Percentiles rank a stretch among this genome's conserved stretches.
phyloP scores from a whole-genome alignment of 495 filamentous ascomycete genomes.

The Neurospora terricola region DNA sequence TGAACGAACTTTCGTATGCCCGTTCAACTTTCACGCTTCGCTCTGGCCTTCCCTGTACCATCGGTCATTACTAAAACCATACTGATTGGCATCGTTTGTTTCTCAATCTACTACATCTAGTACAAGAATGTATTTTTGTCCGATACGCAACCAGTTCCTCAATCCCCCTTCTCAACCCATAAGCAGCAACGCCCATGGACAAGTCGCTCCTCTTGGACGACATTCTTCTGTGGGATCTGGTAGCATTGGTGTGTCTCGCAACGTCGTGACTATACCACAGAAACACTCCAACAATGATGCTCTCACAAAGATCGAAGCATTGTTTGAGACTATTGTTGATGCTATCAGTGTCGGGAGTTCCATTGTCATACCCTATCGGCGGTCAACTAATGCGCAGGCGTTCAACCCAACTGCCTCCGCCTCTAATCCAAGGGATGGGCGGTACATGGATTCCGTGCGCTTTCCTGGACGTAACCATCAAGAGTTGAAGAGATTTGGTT shows the following conservation, averaged over 20 bases:
- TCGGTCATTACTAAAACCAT: background rate
- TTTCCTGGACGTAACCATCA: constrained; percentile 29
- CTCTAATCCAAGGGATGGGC: constrained; percentile 1
- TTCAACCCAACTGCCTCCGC: background rate
- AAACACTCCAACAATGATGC: constrained; percentile 17
- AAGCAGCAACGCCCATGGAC: background rate
- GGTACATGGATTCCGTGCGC: constrained; percentile 10
- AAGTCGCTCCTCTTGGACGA: background rate
- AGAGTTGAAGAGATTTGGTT: constrained; percentile 30
- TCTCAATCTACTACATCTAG: background rate
- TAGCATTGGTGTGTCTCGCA: background rate
- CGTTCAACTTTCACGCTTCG: background rate
- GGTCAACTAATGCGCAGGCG: background rate
- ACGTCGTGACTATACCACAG: constrained; percentile 5
- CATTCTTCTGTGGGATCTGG: background rate
- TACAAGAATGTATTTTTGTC: background rate
- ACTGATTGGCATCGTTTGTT: background rate
- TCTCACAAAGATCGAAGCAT: constrained; percentile 40
- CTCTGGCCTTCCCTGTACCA: background rate
- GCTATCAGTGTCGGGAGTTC: constrained; percentile 30
- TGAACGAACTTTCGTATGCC: background rate
- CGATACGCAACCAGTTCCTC: background rate
- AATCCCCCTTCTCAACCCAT: background rate
- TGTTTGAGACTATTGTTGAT: constrained; percentile 43
- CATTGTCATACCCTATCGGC: constrained; percentile 35